These are phyloP conservation scores for Russula compacta DNA, from an alignment of 768 basidiomycete species.

Conservation along the genomic window DNA sequence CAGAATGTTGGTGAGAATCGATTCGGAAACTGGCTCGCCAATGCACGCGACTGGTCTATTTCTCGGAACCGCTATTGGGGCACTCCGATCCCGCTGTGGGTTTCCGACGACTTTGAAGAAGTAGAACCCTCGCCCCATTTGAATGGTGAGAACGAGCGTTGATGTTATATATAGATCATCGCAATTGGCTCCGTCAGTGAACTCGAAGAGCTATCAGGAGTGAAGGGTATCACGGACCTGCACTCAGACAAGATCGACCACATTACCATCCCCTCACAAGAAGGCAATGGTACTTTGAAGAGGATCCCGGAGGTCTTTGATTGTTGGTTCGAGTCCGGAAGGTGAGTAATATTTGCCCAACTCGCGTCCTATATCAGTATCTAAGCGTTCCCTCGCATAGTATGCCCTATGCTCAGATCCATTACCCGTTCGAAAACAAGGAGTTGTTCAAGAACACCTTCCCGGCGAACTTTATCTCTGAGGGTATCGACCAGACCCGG, in stretches of 20 bases:
- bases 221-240: constrained; percentile 75
- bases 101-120: constrained; percentile 86
- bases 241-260: constrained; percentile 94
- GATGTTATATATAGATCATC: neutral
- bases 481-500: constrained; percentile 97
- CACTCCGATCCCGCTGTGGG: constrained; percentile 96
- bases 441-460: constrained; percentile 75
- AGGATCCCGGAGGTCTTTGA: constrained; percentile 98
- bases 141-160: neutral
- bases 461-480: constrained; percentile 95
- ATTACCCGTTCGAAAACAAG: constrained; percentile 98
- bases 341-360: constrained; percentile 37
- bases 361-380: neutral
- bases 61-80: constrained; percentile 99
- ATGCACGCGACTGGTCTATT: constrained; percentile 98
- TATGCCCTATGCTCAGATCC: constrained; percentile 96
- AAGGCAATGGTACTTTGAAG: constrained; percentile 77
- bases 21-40: constrained; percentile 96
- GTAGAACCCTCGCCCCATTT: constrained; percentile 29
- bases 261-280: constrained; percentile 88
- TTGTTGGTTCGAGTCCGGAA: constrained; percentile 99
- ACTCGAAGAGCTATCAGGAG: constrained; percentile 78
- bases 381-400: constrained; percentile 34
- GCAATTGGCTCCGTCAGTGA: constrained; percentile 75
- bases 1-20: constrained; percentile 82